Conservation (phyloP, 129 eudicot genomes). For the Escallonia rubra region DNA sequence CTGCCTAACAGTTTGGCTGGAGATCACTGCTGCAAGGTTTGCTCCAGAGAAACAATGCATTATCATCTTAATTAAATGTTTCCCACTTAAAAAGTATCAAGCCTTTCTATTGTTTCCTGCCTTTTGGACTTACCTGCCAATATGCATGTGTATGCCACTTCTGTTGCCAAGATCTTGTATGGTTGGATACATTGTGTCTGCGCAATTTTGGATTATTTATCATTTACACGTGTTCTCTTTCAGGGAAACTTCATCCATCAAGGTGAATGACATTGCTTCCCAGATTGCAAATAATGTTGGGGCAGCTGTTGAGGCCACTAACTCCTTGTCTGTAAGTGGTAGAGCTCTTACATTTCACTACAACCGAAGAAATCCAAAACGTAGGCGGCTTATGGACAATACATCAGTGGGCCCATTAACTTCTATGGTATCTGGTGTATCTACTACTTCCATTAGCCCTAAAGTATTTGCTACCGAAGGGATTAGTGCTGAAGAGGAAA, state of each 20-base stretch:
- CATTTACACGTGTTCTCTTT: constrained; percentile 9
- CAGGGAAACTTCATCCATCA: constrained; percentile 90
- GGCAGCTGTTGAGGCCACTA: constrained; percentile 88
- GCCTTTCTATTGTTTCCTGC: background rate
- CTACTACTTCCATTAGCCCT: constrained; percentile 35
- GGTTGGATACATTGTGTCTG: constrained; percentile 6
- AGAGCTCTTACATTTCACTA: constrained; percentile 58
- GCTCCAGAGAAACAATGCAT: background rate
- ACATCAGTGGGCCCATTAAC: constrained; percentile 27
- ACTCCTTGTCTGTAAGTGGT: constrained; percentile 56
- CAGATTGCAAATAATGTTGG: constrained; percentile 75
- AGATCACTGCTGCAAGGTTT: constrained; percentile 96
- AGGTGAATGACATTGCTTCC: constrained; percentile 84
- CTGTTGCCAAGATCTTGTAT: background rate
- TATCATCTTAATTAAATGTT: no score
- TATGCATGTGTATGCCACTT: background rate
- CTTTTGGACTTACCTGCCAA: background rate
- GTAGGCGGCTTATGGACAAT: constrained; percentile 71
- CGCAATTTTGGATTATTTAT: constrained; percentile 5
- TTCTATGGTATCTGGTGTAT: constrained; percentile 31
- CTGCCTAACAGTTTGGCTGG: constrained; percentile 92
- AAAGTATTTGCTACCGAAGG: constrained; percentile 37
- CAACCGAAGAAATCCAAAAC: constrained; percentile 80
- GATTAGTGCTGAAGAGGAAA: constrained; percentile 38
- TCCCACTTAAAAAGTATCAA: background rate